These are phyloP conservation scores for Aspergillus wentii DNA, from an alignment of 495 filamentous ascomycete genomes.

Conservation along the genomic window DNA sequence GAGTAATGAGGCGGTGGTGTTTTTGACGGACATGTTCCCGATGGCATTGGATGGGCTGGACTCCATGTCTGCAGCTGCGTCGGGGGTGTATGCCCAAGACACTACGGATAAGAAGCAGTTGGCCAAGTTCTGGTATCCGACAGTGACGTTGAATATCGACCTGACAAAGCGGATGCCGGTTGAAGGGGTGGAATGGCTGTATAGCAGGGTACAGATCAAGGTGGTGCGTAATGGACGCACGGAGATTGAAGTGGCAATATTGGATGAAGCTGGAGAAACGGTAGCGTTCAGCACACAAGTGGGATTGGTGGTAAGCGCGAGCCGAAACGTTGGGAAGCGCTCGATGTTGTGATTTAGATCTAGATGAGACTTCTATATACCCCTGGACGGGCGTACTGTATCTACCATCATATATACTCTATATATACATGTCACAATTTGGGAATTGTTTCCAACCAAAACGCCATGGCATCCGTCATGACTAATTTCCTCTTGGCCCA, in stretches of 20 bases:
- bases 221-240: constrained; percentile 57
- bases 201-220: constrained; percentile 51
- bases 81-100: constrained; percentile 14
- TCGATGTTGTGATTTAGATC: constrained; percentile 24
- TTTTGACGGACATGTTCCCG: constrained; percentile 60
- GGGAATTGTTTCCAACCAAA: constrained; percentile 31
- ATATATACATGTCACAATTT: constrained; percentile 11
- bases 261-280: constrained; percentile 52
- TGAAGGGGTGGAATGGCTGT: constrained; percentile 61
- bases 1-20: constrained; percentile 53
- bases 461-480: constrained; percentile 37
- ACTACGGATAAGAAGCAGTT: constrained; percentile 9
- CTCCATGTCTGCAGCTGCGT: constrained; percentile 20
- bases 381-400: no score
- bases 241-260: constrained; percentile 60
- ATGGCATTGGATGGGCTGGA: constrained; percentile 48
- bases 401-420: constrained; percentile 7
- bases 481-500: constrained; percentile 26
- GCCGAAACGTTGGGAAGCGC: constrained; percentile 46
- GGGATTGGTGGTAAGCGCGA: constrained; percentile 50
- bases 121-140: constrained; percentile 70
- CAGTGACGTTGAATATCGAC: constrained; percentile 64
- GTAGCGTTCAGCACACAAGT: constrained; percentile 62
- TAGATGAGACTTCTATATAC: no score
- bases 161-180: constrained; percentile 57